A percentile compares a stretch with the other conserved stretches of the same genome.
These are phyloP conservation scores for Sarocladium oryzae DNA, from an alignment of 2,329 filamentous ascomycete genomes.

Conservation along the genomic window DNA sequence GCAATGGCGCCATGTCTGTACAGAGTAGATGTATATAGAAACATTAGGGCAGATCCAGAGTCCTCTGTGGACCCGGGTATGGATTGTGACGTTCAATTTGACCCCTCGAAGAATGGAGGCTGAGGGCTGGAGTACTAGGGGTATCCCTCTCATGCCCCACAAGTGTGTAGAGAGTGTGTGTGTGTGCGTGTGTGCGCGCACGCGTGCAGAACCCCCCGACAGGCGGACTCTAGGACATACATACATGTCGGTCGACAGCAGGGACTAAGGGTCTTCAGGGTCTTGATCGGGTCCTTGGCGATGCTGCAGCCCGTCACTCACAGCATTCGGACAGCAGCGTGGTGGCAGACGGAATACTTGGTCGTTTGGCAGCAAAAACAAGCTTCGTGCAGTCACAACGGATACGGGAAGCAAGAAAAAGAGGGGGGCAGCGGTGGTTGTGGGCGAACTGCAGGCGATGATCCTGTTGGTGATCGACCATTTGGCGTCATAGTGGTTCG, in stretches of 20 bases:
- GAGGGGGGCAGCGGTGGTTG: neutral
- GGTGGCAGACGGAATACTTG: neutral
- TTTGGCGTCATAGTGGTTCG: slow-evolving; percentile 1
- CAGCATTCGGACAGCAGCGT: too few relatives aligned
- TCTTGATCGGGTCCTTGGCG: slow-evolving; percentile 3
- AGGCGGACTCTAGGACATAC: neutral
- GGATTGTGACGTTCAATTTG: too few relatives aligned
- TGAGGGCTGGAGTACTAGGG: too few relatives aligned
- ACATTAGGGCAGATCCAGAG: too few relatives aligned
- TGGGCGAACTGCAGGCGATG: neutral
- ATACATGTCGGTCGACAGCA: neutral
- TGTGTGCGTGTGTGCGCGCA: too few relatives aligned
- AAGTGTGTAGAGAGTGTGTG: too few relatives aligned
- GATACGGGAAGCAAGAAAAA: neutral
- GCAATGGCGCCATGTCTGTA: too few relatives aligned
- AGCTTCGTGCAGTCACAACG: neutral
- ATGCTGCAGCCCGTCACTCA: neutral
- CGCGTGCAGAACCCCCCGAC: neutral
- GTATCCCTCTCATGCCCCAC: too few relatives aligned
- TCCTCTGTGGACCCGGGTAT: too few relatives aligned
- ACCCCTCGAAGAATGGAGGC: too few relatives aligned
- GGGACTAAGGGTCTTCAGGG: slow-evolving; percentile 4
- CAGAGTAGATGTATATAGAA: too few relatives aligned
- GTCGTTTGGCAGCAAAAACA: neutral
- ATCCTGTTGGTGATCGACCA: neutral